Evolutionary conservation across 768 basidiomycete species (phyloP).

Genomic region (Termitomyces sp.): DNA sequence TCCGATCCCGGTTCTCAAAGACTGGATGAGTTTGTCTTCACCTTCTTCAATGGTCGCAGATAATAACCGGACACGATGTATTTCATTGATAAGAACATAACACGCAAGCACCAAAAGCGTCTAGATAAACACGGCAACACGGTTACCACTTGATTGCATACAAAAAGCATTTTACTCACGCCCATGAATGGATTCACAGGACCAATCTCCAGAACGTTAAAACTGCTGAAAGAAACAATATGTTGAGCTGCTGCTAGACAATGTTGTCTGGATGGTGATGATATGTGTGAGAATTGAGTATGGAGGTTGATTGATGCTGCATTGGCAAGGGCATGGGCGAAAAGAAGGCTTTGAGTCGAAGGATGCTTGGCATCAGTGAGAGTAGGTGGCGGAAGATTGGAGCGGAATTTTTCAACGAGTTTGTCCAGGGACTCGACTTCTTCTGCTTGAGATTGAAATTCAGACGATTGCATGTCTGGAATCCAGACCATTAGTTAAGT

Average conservation of each 20-base stretch:
- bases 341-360: no score
- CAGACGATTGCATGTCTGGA: conserved; percentile 34
- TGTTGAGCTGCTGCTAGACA: conserved; percentile 37
- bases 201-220: conserved; percentile 32
- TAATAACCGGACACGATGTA: conserved; percentile 33
- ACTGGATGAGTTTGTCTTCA: conserved; percentile 38
- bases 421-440: conserved; percentile 40
- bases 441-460: conserved; percentile 34
- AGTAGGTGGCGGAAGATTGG: no score
- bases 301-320: no score
- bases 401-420: conserved; percentile 36
- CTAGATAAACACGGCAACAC: conserved; percentile 17
- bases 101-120: conserved; percentile 43
- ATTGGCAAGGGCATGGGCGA: no score
- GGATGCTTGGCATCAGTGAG: no score
- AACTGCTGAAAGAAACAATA: conserved; percentile 33
- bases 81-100: conserved; percentile 40
- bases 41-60: conserved; percentile 17
- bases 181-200: conserved; percentile 45
- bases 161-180: conserved; percentile 25
- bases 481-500: background rate
- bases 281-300: no score
- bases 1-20: conserved; percentile 32
- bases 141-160: conserved; percentile 1
- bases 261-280: no score